Evolutionary conservation across 2,329 filamentous ascomycete species (phyloP).

Genomic region (Harringtonia lauricola): DNA sequence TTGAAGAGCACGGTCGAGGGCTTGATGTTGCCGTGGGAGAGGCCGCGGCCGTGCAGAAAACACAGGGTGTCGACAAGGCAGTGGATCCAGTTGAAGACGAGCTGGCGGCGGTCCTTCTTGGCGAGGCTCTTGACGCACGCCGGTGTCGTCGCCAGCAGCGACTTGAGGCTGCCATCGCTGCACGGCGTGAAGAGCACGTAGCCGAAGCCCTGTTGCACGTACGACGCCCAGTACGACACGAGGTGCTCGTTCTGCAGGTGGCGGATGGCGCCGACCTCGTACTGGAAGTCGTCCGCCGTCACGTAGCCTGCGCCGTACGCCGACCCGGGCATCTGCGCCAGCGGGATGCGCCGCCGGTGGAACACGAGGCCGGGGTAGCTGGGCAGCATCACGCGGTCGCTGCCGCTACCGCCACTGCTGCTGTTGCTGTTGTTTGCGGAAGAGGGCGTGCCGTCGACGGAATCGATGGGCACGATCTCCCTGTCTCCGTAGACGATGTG

Average conservation of each 20-base stretch:
- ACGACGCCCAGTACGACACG: slow-evolving; percentile 60
- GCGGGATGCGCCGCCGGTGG: slow-evolving; percentile 43
- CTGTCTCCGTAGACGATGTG: slow-evolving; percentile 52
- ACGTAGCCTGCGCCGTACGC: slow-evolving; percentile 28
- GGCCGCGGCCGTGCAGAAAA: slow-evolving; percentile 53
- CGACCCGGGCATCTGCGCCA: slow-evolving; percentile 24
- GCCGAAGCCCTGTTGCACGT: slow-evolving; percentile 50
- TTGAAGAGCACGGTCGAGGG: slow-evolving; percentile 62
- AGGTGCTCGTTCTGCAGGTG: slow-evolving; percentile 56
- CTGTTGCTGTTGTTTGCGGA: no score
- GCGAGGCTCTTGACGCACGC: slow-evolving; percentile 49
- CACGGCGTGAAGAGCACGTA: slow-evolving; percentile 58
- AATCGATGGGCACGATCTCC: slow-evolving; percentile 59
- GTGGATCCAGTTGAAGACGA: slow-evolving; percentile 64
- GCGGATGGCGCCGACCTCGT: slow-evolving; percentile 47
- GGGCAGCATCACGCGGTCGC: slow-evolving; percentile 52
- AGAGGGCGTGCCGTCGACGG: slow-evolving; percentile 45
- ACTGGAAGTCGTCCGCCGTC: slow-evolving; percentile 42
- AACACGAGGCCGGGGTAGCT: slow-evolving; percentile 46
- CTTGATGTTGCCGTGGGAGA: slow-evolving; percentile 57
- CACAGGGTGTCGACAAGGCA: slow-evolving; percentile 60
- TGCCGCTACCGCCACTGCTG: slow-evolving; percentile 9
- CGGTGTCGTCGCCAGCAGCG: slow-evolving; percentile 54
- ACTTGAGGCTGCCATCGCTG: slow-evolving; percentile 54
- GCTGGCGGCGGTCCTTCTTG: slow-evolving; percentile 45